phyloP scores from a whole-genome alignment of 2,329 filamentous ascomycete species.

The Berkeleyomyces basicola region DNA sequence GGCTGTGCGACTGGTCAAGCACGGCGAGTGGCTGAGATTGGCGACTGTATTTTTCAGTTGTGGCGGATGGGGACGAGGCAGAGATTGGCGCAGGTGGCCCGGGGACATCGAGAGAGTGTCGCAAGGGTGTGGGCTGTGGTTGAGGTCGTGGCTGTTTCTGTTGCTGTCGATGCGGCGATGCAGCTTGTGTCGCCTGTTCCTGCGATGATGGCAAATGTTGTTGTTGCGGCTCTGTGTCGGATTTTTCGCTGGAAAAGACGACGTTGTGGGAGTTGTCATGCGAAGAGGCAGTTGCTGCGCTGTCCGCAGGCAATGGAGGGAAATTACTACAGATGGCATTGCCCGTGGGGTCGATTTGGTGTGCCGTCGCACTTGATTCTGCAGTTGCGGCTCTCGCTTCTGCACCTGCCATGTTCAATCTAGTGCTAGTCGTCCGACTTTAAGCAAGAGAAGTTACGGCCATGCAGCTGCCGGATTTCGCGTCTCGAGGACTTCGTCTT shows the following conservation, averaged over 20 bases:
- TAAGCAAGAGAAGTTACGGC: neutral
- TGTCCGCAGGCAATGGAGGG: neutral
- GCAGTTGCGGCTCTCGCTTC: neutral
- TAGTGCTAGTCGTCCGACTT: neutral
- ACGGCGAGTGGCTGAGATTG: neutral
- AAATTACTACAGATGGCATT: neutral
- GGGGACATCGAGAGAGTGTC: neutral
- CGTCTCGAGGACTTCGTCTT: neutral
- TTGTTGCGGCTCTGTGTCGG: neutral
- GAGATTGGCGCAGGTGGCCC: neutral
- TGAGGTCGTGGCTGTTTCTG: neutral
- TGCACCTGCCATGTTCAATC: slow-evolving; percentile 1
- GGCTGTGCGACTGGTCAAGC: neutral
- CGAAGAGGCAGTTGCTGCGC: neutral
- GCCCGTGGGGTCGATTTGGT: neutral
- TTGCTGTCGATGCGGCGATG: neutral
- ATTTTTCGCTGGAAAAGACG: neutral
- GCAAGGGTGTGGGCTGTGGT: neutral
- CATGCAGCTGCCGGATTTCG: neutral
- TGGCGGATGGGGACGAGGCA: neutral
- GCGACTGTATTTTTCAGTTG: neutral
- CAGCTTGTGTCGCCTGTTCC: neutral
- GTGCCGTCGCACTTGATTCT: neutral
- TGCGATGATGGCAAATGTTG: neutral
- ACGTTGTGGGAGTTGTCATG: neutral